Percentiles rank a stretch among this genome's conserved stretches.
Evolutionary conservation across 78 protist genomes (phyloP).

Genomic region (slime mould (Dictyostelium discoideum)): dicty_2.7 NC_007088.5:2794501-2795000

Average conservation of each 20-base stretch:
- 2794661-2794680: background rate
- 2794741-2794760: constrained; percentile 20
- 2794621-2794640: constrained; percentile 14
- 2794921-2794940: background rate
- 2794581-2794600: background rate
- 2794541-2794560: constrained; percentile 33
- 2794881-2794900: constrained; percentile 30
- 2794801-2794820: constrained; percentile 60
- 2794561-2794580: constrained; percentile 33
- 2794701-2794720: constrained; percentile 49
- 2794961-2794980: constrained; percentile 56
- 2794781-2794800: constrained; percentile 13
- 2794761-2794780: background rate
- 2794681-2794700: constrained; percentile 29
- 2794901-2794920: constrained; percentile 39
- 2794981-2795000: constrained; percentile 7
- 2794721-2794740: constrained; percentile 65
- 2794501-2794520: background rate
- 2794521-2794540: background rate
- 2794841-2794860: constrained; percentile 81
- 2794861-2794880: constrained; percentile 40
- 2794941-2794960: constrained; percentile 42
- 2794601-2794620: constrained; percentile 24
- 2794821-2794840: constrained; percentile 6
- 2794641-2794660: constrained; percentile 2